Evolutionary conservation across 192 early-diverging fungal genomes (phyloP), one percentile per base, ranked within the genome.

Genomic region (Entophlyctis helioformis): DNA sequence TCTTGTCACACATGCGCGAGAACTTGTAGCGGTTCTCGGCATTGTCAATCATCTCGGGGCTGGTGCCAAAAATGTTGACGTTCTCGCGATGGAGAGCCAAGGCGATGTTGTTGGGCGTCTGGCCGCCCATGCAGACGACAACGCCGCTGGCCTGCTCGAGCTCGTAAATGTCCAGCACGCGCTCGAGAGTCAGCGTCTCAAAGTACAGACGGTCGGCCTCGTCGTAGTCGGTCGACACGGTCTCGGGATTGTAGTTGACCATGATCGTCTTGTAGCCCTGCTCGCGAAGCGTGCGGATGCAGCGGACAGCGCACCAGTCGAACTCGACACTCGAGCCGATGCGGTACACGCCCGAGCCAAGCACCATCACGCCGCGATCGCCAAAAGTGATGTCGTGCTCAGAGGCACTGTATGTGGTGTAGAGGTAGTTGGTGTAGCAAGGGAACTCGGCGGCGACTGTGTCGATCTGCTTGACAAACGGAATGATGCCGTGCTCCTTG

Each of bases 201-300:
- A 98, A 98, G 76, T 98, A 98, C 25, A 98, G 79, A 36, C 90
- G 76, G 57, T 98, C 95, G 4, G 85, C 86, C 72, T 98, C 95
- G 56, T 98, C 95, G 47, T 89, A 98, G 72, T 98, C 95, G 7
- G 95, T 98, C 11, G 87, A 91, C n/a, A 98, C 95, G 2, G 95
- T 98, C 61, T 98, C 95, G 18, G 95, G 95, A 63, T 98, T 98
- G 69, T 96, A 98, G 79, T 98, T 98, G 54, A 98, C 71, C 95
- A 98, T 98, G 55, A 98, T 72, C 4, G 95, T 96, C 76, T 98
- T 94, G 68, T 82, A 68, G 19, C 80, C 76, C 51, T 72, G 72
- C 35, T 80, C 76, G 40, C 92, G 87, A 40, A 98, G 77, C 20
- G 91, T 87, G 44, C 92, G 89, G 45, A 98, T 95, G 35, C 88